These are phyloP conservation scores for Harringtonia lauricola DNA, from an alignment of 2,329 filamentous ascomycete species.

Conservation along the genomic window DNA sequence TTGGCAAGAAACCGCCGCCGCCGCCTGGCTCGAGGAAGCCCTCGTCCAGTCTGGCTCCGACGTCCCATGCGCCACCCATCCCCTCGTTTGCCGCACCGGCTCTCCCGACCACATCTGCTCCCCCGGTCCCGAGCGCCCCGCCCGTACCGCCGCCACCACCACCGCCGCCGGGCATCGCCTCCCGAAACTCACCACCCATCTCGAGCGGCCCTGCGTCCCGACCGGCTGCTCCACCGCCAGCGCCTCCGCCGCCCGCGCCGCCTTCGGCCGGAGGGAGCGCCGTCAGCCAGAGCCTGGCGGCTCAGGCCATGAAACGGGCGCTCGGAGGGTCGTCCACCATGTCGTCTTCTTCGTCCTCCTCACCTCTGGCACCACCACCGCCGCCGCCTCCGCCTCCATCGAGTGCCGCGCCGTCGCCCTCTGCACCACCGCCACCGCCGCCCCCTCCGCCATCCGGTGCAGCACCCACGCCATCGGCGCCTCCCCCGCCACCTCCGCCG, in stretches of 20 bases:
- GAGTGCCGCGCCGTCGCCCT: conserved; percentile 12
- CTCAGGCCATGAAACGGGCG: conserved; percentile 28
- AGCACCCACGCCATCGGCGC: too few species aligned
- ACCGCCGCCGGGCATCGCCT: conserved; percentile 23
- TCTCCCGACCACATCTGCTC: conserved; percentile 23
- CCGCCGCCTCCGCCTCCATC: conserved; percentile 20
- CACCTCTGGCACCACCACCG: conserved; percentile 25
- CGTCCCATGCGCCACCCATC: conserved; percentile 3
- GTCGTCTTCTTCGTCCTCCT: conserved; percentile 16
- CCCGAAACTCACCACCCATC: conserved; percentile 12
- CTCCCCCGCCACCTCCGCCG: conserved; percentile 12
- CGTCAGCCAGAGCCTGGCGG: conserved; percentile 23
- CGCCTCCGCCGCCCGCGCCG: conserved; percentile 22
- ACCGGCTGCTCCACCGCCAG: conserved; percentile 16
- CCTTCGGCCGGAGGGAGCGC: conserved; percentile 24
- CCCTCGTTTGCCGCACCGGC: conserved; percentile 21
- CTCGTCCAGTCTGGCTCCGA: conserved; percentile 19
- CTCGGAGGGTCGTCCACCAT: conserved; percentile 17
- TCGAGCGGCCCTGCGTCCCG: conserved; percentile 14
- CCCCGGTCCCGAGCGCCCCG: conserved; percentile 25
- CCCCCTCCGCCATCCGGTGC: conserved; percentile 22
- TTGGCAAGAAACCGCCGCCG: conserved; percentile 65
- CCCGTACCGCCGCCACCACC: conserved; percentile 23
- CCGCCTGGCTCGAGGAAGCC: conserved; percentile 50
- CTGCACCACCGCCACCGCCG: conserved; percentile 18